Evolutionary conservation across 2,329 filamentous ascomycete species (phyloP), one percentile per base, ranked within the genome.

Genomic region (Stemphylium vesicarium): DNA sequence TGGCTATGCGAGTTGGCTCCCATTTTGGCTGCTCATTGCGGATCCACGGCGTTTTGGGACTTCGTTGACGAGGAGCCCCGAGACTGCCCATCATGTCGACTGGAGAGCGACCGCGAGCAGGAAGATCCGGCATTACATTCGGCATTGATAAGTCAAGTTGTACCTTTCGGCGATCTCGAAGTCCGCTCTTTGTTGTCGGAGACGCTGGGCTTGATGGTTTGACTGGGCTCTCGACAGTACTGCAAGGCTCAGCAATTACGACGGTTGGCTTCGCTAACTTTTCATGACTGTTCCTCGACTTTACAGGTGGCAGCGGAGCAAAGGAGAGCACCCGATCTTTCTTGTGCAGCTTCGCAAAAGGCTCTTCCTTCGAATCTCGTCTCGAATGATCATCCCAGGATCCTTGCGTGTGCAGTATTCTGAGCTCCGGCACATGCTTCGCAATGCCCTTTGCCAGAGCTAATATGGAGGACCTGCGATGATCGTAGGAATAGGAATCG

Each of bases 151-250:
- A 58, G 37, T 69, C 68, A 29, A 74, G 54, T 6, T 64, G 63
- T 13, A 72, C 46, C 15, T 70, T 67, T 40, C 72, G 63, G 32
- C 72, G 67, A 18, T 67, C 66, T 51, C 68, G 66, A 11, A 73
- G 48, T 12, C 61, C 60, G 22, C 56, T 40, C 55, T 63, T 63
- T 9, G 54, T 6, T 24, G 40, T 31, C 29, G 42, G 50, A 33
- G 33, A 41, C 22, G 38, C 22, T 18, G 24, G 16, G 6, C 26
- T 22, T n/a, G 50, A 7, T n/a, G 47, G 31, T 4, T 12, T 29
- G 2, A 16, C 15, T 6, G 35, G 15, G 12, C 29, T 44, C 1
- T 39, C 24, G n/a, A 29, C 33, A 1, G 40, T 15, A 2, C 16
- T 41, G 13, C 41, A 15, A 10, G 44, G 20, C 16, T 55, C 53